These are phyloP conservation scores for Chlorella ohadii DNA, from an alignment of 139 green algal species.

Conservation along the genomic window DNA sequence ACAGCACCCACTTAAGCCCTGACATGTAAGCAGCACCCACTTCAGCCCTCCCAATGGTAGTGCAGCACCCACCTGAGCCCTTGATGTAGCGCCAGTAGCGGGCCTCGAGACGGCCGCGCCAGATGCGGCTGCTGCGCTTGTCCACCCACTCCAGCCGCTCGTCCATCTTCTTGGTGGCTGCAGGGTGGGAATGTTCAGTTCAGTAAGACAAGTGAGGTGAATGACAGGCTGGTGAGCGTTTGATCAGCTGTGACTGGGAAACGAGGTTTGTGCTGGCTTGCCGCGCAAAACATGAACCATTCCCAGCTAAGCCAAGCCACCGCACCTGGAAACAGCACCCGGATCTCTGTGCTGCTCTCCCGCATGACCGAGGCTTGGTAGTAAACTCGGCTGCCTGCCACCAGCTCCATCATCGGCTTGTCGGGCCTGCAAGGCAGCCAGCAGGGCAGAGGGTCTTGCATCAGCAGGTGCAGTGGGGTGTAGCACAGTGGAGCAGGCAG, in stretches of 20 bases:
- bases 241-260: too few relatives aligned
- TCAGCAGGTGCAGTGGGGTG: too few relatives aligned
- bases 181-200: neutral
- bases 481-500: too few relatives aligned
- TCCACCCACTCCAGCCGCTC: constrained; percentile 36
- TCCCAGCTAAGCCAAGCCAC: too few relatives aligned
- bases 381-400: constrained; percentile 29
- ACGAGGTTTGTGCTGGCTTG: too few relatives aligned
- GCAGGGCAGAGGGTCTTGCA: too few relatives aligned
- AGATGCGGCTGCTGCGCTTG: constrained; percentile 44
- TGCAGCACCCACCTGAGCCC: constrained; percentile 10
- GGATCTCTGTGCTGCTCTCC: constrained; percentile 31
- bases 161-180: constrained; percentile 19
- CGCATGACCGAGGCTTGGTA: constrained; percentile 38
- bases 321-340: constrained; percentile 38
- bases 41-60: too few relatives aligned
- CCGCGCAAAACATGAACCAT: too few relatives aligned
- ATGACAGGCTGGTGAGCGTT: too few relatives aligned
- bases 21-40: too few relatives aligned
- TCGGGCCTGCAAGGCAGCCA: neutral
- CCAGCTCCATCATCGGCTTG: constrained; percentile 38
- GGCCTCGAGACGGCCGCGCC: constrained; percentile 33
- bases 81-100: constrained; percentile 44
- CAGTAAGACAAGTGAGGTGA: neutral
- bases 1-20: too few relatives aligned